These are phyloP conservation scores for Emydomyces testavorans DNA, from an alignment of 2,329 filamentous ascomycete species.

Conservation along the genomic window DNA sequence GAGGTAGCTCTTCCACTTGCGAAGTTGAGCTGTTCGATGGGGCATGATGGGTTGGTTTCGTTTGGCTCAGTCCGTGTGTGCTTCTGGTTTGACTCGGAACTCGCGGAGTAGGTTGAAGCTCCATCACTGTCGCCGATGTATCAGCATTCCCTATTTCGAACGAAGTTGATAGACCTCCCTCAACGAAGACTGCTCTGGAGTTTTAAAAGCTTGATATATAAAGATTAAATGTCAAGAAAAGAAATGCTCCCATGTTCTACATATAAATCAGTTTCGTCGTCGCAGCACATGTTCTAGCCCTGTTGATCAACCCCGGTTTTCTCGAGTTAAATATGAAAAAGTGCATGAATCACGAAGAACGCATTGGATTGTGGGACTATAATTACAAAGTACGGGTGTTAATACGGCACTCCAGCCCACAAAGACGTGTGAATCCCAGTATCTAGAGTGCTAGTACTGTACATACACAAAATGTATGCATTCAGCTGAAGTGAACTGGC, in stretches of 20 bases:
- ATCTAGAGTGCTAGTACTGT: background rate
- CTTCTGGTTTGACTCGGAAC: background rate
- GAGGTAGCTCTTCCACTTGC: conserved; percentile 26
- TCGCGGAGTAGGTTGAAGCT: conserved; percentile 1
- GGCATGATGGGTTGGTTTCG: background rate
- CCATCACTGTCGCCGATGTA: background rate
- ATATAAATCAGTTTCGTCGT: background rate
- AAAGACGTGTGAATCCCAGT: background rate
- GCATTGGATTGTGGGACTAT: too few species aligned
- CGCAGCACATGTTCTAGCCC: background rate
- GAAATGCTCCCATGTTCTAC: background rate
- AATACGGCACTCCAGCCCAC: too few species aligned
- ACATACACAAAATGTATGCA: background rate
- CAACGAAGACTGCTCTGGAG: background rate
- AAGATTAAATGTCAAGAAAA: too few species aligned
- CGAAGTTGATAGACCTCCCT: background rate
- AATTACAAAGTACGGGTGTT: background rate
- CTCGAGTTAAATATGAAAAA: background rate
- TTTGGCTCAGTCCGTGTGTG: background rate
- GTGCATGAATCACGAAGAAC: background rate
- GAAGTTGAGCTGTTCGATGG: background rate
- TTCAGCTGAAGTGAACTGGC: background rate
- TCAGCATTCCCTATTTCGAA: background rate
- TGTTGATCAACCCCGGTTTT: background rate
- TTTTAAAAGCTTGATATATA: background rate